Evolutionary conservation across 1,284 basidiomycete species (phyloP), one percentile per base, ranked within the genome.

Genomic region (Cryptococcus jaspeensis): DNA sequence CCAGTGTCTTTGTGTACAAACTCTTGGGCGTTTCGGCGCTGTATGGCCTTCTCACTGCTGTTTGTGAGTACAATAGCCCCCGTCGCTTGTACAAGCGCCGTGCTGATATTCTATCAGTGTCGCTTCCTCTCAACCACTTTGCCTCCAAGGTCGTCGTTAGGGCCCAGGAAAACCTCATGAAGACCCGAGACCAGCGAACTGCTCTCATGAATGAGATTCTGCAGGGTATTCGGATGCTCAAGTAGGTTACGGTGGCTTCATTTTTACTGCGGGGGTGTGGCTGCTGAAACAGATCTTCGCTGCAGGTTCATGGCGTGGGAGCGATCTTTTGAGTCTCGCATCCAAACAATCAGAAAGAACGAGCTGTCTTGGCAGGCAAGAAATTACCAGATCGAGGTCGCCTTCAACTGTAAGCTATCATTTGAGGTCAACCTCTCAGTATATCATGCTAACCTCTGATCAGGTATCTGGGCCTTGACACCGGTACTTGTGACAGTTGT

Each of bases 171-270:
- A 90, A 88, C 66, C 80, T 96, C 22, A 94, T 94, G 90, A 92
- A 92, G 77, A 84, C 89, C 37, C 84, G 92, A 20, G 93, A 97
- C 67, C 88, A 92, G 76, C 84, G 93, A 48, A 90, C 93, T 18
- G 82, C 87, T 1, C 79, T 95, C 46, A 96, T 95, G 92, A 95
- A 95, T 67, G 92, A 95, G 84, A 85, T 93, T 53, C 80, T 96
- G 7, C 89, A 89, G 49, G 90, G 85, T 3, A 92, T 96, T 60
- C 83, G 91, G n/a, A 94, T 95, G 90, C 84, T 95, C 66, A 95
- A 96, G 81, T 65, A 85, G 86, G 65, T 52, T 23, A 16, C 32
- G 5, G 11, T 15, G 13, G 15, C 20, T 2, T 25, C 40, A 1
- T 15, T 7, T 37, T 41, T 15, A 9, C 28, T 32, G 28, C 5